phyloP scores from a whole-genome alignment of 2,329 filamentous ascomycete genomes.

The Cladobotryum protrusum region DNA sequence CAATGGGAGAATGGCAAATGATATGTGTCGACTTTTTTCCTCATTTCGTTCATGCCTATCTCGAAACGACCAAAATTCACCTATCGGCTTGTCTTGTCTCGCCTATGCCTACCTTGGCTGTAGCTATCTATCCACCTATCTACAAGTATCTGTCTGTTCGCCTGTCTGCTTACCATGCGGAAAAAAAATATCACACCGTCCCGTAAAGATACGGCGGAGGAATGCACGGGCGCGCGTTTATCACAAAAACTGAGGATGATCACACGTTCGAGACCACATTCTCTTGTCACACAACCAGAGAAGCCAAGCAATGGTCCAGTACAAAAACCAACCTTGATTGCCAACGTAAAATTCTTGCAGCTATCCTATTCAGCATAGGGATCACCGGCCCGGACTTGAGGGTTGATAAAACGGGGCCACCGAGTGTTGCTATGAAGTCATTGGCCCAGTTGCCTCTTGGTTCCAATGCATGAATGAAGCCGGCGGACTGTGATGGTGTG shows the following conservation, averaged over 20 bases:
- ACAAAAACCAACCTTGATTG: background rate
- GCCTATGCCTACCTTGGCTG: too few species aligned
- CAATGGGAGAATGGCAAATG: too few species aligned
- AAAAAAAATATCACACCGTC: background rate
- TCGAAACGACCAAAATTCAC: too few species aligned
- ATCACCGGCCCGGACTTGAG: background rate
- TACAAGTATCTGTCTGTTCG: too few species aligned
- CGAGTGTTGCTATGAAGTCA: background rate
- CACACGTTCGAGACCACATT: slow-evolving; percentile 6
- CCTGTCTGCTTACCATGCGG: background rate
- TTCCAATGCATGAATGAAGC: background rate
- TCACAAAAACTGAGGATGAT: background rate
- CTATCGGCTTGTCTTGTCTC: too few species aligned
- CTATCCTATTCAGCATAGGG: background rate
- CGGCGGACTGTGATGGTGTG: background rate
- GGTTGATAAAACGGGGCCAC: slow-evolving; percentile 3
- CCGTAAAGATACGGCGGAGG: background rate
- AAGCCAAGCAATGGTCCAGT: background rate
- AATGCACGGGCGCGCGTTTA: background rate
- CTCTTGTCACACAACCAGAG: background rate
- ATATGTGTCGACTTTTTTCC: too few species aligned
- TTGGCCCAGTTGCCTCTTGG: background rate
- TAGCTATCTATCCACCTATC: too few species aligned
- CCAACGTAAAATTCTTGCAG: background rate
- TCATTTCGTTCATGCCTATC: too few species aligned